Base-by-base conservation (phyloP, 2,329 filamentous ascomycete genomes). In the Nigrospora osmanthi region DNA sequence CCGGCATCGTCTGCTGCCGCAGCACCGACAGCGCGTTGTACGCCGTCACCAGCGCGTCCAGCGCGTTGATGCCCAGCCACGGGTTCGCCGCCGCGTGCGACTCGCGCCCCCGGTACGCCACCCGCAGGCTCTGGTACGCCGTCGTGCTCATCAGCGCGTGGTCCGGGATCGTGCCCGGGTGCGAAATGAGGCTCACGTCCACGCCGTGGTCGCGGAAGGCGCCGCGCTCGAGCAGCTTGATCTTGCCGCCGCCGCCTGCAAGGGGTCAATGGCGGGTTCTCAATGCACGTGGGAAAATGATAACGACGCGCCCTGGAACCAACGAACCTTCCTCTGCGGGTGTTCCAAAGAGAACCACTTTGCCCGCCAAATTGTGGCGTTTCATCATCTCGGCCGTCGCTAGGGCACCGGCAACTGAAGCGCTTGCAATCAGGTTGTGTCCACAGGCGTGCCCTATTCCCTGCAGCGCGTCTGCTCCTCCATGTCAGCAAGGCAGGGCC, bases 51-150 rank as follows among this genome's bases (percentile, higher is more conserved):
- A 78, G 54, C 0, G 76, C 77, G 51, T 82, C 78, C 0, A 81
- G 67, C 0, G 78, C 78, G 53, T 82, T 81, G 51, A 75, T 67
- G 0, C 78, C 78, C 6, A 76, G 65, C 76, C 76, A 81, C 0
- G 77, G 78, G n/a, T 65, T 71, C 3, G 71, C 70, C 0, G 72
- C 76, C 0, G 76, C 77, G 50, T 81, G 78, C 0, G 78, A 75
- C 45, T 71, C 72, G 42, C 68, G 69, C 1, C 78, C 79, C 1
- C 68, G 67, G 49, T 76, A 81, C 14, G 72, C 70, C 0, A 73
- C 74, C 16, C 66, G 67, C 49, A 79, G 67, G 36, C 65, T 61
- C 5, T 61, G 54, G 50, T 72, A 78, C 6, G 76, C 76, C 4
- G 72, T 69, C 1, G 76, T 80, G 2, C 70, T 66, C 46, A 76